A percentile compares a stretch with the other conserved stretches of the same genome.
Evolutionary conservation across 2,329 filamentous ascomycete genomes (phyloP).

Genomic region (Helicocarpus griseus): DNA sequence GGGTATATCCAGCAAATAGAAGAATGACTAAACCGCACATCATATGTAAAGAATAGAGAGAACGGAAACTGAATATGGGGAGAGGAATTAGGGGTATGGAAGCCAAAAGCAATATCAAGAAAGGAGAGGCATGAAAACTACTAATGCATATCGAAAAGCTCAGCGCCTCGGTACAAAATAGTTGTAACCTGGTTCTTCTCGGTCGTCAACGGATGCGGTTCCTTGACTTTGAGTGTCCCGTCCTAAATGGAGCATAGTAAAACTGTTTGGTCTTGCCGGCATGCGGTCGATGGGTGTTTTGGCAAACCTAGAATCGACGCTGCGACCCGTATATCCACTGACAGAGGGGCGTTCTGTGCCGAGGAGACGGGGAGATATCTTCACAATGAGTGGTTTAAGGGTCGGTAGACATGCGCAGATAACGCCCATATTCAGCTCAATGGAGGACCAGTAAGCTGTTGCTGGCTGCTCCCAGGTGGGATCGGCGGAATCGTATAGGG

Average conservation of each 20-base stretch:
- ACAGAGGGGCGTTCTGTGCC: neutral
- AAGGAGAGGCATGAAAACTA: neutral
- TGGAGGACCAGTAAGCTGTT: conserved; percentile 2
- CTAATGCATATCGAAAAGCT: too few species aligned
- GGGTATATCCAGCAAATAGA: neutral
- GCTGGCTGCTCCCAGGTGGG: conserved; percentile 3
- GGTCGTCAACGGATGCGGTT: neutral
- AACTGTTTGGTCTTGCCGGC: neutral
- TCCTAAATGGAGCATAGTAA: neutral
- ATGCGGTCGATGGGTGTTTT: neutral
- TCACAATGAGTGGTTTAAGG: neutral
- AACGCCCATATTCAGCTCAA: conserved; percentile 4
- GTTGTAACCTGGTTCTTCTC: neutral
- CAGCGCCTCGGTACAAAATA: neutral
- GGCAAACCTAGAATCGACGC: neutral
- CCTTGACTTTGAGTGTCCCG: neutral
- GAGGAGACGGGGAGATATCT: neutral
- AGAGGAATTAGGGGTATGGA: neutral
- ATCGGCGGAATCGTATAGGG: neutral
- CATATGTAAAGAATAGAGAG: too few species aligned
- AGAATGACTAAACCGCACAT: neutral
- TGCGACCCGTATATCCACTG: neutral
- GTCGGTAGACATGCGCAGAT: conserved; percentile 3
- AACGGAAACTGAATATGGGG: neutral
- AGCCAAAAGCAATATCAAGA: neutral